Percentiles rank a stretch among this genome's conserved stretches.
These are phyloP conservation scores for Zoysia japonica DNA, from an alignment of 176 grass and related monocot genomes.

Conservation along the genomic window DNA sequence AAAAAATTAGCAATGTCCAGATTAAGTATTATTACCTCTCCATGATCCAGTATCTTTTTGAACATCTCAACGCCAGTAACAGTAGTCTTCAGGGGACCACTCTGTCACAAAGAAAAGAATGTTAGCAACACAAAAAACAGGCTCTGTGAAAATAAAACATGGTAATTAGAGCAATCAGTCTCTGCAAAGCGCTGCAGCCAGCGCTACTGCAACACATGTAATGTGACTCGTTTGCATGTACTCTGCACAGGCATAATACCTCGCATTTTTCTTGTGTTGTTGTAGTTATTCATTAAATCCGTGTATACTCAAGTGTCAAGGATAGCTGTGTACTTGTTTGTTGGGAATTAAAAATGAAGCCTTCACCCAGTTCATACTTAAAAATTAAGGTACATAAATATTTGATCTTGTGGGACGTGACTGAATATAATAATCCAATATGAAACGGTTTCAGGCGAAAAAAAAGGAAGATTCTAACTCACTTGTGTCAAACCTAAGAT, in stretches of 20 bases:
- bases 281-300: neutral
- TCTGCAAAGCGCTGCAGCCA: neutral
- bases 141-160: neutral
- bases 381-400: neutral
- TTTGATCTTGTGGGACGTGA: neutral
- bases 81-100: slow-evolving; percentile 83
- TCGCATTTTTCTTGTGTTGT: neutral
- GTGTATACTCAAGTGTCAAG: neutral
- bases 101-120: slow-evolving; percentile 47
- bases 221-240: neutral
- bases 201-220: neutral
- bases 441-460: neutral
- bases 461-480: slow-evolving; percentile 13
- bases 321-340: neutral
- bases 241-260: neutral
- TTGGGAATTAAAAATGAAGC: too few species aligned
- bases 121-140: neutral
- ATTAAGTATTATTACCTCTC: slow-evolving; percentile 61
- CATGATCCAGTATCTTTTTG: slow-evolving; percentile 97
- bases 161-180: neutral
- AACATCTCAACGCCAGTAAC: slow-evolving; percentile 99
- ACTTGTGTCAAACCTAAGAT: slow-evolving; percentile 80
- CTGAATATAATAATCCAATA: neutral
- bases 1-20: neutral
- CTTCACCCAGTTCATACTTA: neutral